phyloP scores from a whole-genome alignment of 371 early-diverging fungal genomes.

The Capillidium heterosporum region DNA sequence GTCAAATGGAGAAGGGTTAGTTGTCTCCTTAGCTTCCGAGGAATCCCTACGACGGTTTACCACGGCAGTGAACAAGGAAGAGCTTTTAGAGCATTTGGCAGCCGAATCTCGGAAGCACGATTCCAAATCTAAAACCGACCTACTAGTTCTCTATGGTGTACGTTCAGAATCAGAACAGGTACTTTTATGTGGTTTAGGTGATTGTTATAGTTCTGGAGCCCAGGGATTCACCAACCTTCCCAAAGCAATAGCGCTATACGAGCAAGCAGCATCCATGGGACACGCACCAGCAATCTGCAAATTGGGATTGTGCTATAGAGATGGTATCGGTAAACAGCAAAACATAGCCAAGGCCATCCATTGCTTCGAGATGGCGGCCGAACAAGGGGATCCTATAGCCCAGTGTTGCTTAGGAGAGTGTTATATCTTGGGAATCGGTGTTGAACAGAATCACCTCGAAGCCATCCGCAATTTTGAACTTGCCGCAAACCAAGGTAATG shows the following conservation, averaged over 20 bases:
- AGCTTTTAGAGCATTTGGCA: not conserved
- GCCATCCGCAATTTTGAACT: slow-evolving; percentile 59
- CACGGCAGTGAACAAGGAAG: not conserved
- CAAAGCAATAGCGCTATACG: slow-evolving; percentile 19
- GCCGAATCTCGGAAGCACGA: not conserved
- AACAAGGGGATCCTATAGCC: slow-evolving; percentile 43
- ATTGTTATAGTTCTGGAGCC: not conserved
- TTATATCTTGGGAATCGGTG: slow-evolving; percentile 52
- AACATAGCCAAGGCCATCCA: slow-evolving; percentile 27
- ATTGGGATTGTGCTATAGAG: slow-evolving; percentile 33
- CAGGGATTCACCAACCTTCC: not conserved
- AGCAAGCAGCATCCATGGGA: slow-evolving; percentile 16
- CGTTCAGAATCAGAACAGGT: not conserved
- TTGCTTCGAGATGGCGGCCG: slow-evolving; percentile 24
- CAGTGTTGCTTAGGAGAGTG: slow-evolving; percentile 68
- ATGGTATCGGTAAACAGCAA: slow-evolving; percentile 8
- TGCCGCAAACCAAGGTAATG: slow-evolving; percentile 57
- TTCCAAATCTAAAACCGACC: not conserved
- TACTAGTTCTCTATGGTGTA: not conserved
- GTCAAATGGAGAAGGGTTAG: not conserved
- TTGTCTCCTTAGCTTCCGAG: not conserved
- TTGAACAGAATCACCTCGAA: slow-evolving; percentile 38
- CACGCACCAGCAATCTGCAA: slow-evolving; percentile 20
- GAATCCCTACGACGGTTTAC: not conserved
- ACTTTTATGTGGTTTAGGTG: not conserved